Evolutionary conservation across 306 rosid species (phyloP).

Genomic region (Notholithocarpus densiflorus): DNA sequence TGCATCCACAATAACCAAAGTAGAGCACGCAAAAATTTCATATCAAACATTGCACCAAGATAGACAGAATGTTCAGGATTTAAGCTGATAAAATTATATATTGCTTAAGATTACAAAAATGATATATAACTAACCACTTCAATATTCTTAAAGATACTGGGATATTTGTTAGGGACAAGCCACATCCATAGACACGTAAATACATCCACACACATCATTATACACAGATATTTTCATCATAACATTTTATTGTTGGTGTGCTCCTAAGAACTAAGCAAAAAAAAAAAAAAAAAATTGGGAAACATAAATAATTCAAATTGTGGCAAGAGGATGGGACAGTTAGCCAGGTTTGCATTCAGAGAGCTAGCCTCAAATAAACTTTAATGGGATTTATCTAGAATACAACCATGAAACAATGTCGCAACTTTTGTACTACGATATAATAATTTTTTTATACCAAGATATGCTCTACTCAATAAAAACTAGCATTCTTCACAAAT

Average conservation of each 20-base stretch:
- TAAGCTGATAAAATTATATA: background rate
- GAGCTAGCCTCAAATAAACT: no score
- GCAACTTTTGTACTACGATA: background rate
- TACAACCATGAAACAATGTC: no score
- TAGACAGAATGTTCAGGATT: background rate
- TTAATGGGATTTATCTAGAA: no score
- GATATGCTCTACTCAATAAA: background rate
- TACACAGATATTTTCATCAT: background rate
- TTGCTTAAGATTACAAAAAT: background rate
- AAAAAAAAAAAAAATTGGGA: no score
- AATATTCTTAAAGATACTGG: background rate
- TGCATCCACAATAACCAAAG: slow-evolving; percentile 34
- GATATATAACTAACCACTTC: background rate
- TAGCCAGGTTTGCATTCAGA: no score
- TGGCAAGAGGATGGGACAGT: no score
- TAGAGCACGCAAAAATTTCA: slow-evolving; percentile 12
- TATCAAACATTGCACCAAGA: background rate
- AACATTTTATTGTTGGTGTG: no score
- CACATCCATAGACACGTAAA: background rate
- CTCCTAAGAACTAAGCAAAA: no score
- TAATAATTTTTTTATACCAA: background rate
- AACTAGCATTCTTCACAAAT: background rate
- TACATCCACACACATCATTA: background rate
- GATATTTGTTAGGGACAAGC: slow-evolving; percentile 1
- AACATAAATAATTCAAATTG: no score